phyloP scores from a whole-genome alignment of 495 filamentous ascomycete genomes.

The Opeltia flavorubescens region DNA sequence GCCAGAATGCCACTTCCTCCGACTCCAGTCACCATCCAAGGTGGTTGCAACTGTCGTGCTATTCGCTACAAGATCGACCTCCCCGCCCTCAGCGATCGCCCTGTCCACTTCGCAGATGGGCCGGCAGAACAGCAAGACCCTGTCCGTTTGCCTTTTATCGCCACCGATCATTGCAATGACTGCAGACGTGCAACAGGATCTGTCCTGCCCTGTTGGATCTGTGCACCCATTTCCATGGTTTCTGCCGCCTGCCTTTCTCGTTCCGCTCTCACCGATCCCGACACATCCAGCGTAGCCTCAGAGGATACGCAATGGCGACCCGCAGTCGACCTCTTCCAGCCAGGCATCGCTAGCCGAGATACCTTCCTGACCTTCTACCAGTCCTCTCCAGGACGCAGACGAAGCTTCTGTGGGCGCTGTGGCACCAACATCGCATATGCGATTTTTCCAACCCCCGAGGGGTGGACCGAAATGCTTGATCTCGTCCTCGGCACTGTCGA shows the following conservation, averaged over 20 bases:
- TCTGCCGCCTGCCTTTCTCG: slow-evolving; percentile 2
- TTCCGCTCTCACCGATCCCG: background rate
- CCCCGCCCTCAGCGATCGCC: slow-evolving; percentile 14
- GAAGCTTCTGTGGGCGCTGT: slow-evolving; percentile 17
- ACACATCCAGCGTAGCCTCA: too few species aligned
- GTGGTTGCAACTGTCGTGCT: slow-evolving; percentile 27
- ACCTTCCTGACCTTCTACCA: slow-evolving; percentile 8
- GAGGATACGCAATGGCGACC: too few species aligned
- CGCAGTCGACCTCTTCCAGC: slow-evolving; percentile 1
- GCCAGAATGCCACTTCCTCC: slow-evolving; percentile 19
- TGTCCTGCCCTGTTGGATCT: slow-evolving; percentile 11
- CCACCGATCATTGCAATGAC: slow-evolving; percentile 20
- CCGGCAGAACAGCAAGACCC: slow-evolving; percentile 5
- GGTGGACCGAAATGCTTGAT: too few species aligned
- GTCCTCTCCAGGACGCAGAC: background rate
- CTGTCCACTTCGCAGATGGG: slow-evolving; percentile 1
- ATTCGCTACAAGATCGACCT: slow-evolving; percentile 24
- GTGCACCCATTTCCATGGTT: slow-evolving; percentile 9
- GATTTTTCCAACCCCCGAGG: background rate
- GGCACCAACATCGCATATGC: slow-evolving; percentile 13
- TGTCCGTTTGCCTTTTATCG: slow-evolving; percentile 12
- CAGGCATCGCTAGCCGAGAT: background rate
- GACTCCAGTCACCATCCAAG: slow-evolving; percentile 16
- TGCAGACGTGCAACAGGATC: slow-evolving; percentile 16
- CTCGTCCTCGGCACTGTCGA: too few species aligned